phyloP scores from a whole-genome alignment of 148 eudicot genomes.

The Polygonum maritimum region DNA sequence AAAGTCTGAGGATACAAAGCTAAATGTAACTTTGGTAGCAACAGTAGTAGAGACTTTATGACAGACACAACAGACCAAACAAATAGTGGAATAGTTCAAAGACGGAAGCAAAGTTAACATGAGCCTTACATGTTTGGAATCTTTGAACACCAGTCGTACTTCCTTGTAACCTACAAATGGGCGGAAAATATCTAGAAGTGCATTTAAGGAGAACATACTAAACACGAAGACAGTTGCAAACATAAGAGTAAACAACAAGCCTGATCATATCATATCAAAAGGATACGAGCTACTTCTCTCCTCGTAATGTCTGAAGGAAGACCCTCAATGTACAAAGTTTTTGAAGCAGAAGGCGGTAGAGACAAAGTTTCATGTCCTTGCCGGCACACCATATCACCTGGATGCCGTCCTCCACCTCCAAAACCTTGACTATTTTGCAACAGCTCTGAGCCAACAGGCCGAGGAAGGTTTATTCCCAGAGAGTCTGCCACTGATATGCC shows the following conservation, averaged over 20 bases:
- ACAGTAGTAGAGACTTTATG: background rate
- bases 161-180: conserved; percentile 81
- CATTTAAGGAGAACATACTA: conserved; percentile 7
- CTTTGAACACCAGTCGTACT: conserved; percentile 67
- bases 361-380: conserved; percentile 34
- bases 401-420: conserved; percentile 31
- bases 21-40: background rate
- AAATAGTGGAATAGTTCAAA: background rate
- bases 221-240: background rate
- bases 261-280: conserved; percentile 13
- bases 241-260: conserved; percentile 6
- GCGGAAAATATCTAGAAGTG: conserved; percentile 64
- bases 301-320: conserved; percentile 55
- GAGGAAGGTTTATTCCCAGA: conserved; percentile 30
- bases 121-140: conserved; percentile 58
- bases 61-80: background rate
- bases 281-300: conserved; percentile 93
- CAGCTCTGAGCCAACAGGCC: conserved; percentile 26
- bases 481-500: conserved; percentile 27
- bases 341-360: conserved; percentile 66
- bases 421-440: conserved; percentile 37
- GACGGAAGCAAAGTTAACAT: background rate
- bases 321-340: conserved; percentile 59
- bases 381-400: conserved; percentile 37
- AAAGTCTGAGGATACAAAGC: background rate